phyloP scores from a whole-genome alignment of 2,329 filamentous ascomycete species.

The Exophiala sp. region DNA sequence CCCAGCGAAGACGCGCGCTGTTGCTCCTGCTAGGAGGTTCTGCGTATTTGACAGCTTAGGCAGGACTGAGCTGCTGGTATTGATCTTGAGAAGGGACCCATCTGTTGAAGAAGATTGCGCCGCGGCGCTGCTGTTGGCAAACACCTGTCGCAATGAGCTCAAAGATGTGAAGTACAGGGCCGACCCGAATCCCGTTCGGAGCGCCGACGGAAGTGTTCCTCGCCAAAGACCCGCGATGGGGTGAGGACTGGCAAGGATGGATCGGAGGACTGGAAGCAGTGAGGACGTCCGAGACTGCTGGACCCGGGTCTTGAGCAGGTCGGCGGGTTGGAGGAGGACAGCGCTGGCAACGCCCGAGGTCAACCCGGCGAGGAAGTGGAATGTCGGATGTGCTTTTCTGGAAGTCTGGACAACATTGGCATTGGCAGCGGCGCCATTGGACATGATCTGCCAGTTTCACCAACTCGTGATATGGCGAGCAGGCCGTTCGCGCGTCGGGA shows the following conservation, averaged over 20 bases:
- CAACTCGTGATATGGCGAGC: too few species aligned
- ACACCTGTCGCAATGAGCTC: slow-evolving; percentile 70
- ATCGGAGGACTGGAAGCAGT: slow-evolving; percentile 61
- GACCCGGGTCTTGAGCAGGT: slow-evolving; percentile 91
- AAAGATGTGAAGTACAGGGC: slow-evolving; percentile 91
- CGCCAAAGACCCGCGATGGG: slow-evolving; percentile 78
- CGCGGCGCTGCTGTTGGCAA: slow-evolving; percentile 36
- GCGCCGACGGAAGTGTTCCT: slow-evolving; percentile 83
- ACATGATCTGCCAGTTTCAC: slow-evolving; percentile 11
- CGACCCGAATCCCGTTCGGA: slow-evolving; percentile 86
- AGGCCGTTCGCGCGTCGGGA: too few species aligned
- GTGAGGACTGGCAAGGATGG: slow-evolving; percentile 60
- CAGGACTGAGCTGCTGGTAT: slow-evolving; percentile 53
- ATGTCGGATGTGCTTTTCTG: slow-evolving; percentile 41
- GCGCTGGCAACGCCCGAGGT: slow-evolving; percentile 82
- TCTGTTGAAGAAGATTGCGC: slow-evolving; percentile 29
- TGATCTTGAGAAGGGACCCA: neutral
- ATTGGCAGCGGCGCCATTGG: slow-evolving; percentile 14
- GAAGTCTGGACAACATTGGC: slow-evolving; percentile 10
- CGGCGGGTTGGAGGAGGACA: slow-evolving; percentile 85
- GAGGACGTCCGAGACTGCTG: slow-evolving; percentile 75
- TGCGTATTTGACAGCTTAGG: slow-evolving; percentile 76
- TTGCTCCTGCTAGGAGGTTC: slow-evolving; percentile 78
- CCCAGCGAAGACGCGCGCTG: slow-evolving; percentile 77
- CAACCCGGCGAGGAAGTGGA: slow-evolving; percentile 85